Evolutionary conservation across 441 rosid genomes (phyloP), one percentile per base, ranked within the genome.

Genomic region (Omphalea diandra): DNA sequence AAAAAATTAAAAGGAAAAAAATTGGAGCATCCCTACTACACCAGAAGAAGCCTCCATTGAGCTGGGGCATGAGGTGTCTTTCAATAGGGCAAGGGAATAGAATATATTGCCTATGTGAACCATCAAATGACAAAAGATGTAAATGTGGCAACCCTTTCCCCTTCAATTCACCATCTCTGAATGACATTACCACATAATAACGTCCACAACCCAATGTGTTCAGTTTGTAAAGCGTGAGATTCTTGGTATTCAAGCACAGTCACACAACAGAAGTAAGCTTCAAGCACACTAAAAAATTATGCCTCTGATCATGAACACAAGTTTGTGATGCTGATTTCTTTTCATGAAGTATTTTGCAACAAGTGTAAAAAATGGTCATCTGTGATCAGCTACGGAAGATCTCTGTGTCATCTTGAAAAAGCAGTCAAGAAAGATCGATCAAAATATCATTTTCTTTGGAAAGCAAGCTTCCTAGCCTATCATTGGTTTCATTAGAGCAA

Each of bases 401-500:
- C 63, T 26, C 33, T 26, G 14, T 36, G 73, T 73, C 85, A 5
- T 27, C 11, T 3, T 47, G 24, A 63, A 47, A 67, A 75, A 78
- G 84, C 75, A 79, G 87, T 85, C 85, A 79, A 81, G 8, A 1
- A 40, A 49, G 76, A 77, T 75, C 70, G 73, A 77, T 70, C 65
- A 57, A 62, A 70, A 63, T 49, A 49, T 82, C 82, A 65, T 68
- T 76, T 52, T 79, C 81, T 70, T n/a, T 12, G 57, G 57, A 81
- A 82, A 83, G 73, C 26, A 73, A 83, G 71, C 60, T 46, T 71
- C 26, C 65, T 65, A 29, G 38, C 52, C 56, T 64, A 76, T 83
- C 47, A 85, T 83, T 87, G 88, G 85, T 71, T 73, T 72, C 29
- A 7, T 74, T 71, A 77, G 89, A 85, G 85, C 83, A 79, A 67